Conservation (phyloP, 148 eudicot species). For the Vaccinium macrocarpon region DNA sequence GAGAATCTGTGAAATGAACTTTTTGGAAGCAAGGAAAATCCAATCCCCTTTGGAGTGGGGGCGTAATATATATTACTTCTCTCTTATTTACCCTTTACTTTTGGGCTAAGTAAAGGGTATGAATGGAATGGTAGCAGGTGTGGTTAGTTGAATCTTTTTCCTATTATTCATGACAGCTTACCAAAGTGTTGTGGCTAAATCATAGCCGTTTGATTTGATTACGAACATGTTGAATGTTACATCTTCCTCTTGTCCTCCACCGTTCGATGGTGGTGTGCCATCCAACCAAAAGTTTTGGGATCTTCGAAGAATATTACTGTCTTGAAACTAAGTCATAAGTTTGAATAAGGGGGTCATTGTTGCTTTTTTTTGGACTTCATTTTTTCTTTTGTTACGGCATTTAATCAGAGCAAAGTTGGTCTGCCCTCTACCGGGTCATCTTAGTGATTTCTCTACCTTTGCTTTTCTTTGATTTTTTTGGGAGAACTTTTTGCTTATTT, state of each 20-base stretch:
- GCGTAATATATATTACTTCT: not conserved
- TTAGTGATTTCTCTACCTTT: slow-evolving; percentile 13
- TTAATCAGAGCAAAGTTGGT: slow-evolving; percentile 17
- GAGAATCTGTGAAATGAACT: slow-evolving; percentile 28
- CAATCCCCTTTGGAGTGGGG: not conserved
- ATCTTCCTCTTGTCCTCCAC: not conserved
- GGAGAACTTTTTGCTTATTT: not conserved
- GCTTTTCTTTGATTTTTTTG: not conserved
- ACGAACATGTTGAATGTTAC: not conserved
- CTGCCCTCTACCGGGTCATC: slow-evolving; percentile 20
- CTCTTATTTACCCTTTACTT: slow-evolving; percentile 20
- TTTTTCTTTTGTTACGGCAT: slow-evolving; percentile 13
- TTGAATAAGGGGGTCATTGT: slow-evolving; percentile 17
- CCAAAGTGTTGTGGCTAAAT: not conserved
- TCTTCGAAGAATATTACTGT: slow-evolving; percentile 17
- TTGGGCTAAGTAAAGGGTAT: slow-evolving; percentile 26
- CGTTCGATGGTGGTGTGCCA: slow-evolving; percentile 4
- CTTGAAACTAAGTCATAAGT: slow-evolving; percentile 16
- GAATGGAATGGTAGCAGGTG: slow-evolving; percentile 13
- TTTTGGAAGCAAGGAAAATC: slow-evolving; percentile 16
- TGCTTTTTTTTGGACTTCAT: slow-evolving; percentile 7
- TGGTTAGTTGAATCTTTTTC: not conserved
- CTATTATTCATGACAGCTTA: not conserved
- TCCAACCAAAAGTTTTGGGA: slow-evolving; percentile 4
- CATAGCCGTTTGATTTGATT: not conserved